phyloP scores from a whole-genome alignment of 345 rosid genomes.

The Lumnitzera racemosa region DNA sequence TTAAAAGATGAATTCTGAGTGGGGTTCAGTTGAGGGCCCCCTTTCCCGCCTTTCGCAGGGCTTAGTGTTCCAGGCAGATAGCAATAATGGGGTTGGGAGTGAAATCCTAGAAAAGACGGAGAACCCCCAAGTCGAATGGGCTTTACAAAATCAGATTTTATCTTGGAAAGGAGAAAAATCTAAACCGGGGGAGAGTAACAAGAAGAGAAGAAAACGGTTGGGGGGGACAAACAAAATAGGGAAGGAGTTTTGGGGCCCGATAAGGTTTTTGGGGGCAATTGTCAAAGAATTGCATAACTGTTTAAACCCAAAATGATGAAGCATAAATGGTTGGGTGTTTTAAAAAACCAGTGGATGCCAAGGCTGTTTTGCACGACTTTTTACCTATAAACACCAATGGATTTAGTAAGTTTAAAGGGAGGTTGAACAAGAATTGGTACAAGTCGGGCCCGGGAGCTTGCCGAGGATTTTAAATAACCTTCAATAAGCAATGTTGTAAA shows the following conservation, averaged over 20 bases:
- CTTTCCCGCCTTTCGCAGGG: slow-evolving; percentile 13
- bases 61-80: slow-evolving; percentile 20
- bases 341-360: slow-evolving; percentile 71
- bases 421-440: slow-evolving; percentile 55
- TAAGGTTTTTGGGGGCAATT: slow-evolving; percentile 36
- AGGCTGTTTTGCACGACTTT: slow-evolving; percentile 66
- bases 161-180: slow-evolving; percentile 19
- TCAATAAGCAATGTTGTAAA: slow-evolving; percentile 78
- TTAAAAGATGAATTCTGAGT: slow-evolving; percentile 39
- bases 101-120: slow-evolving; percentile 24
- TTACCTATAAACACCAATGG: slow-evolving; percentile 80
- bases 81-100: slow-evolving; percentile 15
- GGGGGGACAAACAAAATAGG: slow-evolving; percentile 15
- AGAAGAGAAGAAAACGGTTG: slow-evolving; percentile 41
- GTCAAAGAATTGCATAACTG: slow-evolving; percentile 50
- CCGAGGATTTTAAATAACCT: slow-evolving; percentile 80
- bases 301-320: slow-evolving; percentile 69
- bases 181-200: slow-evolving; percentile 22
- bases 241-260: slow-evolving; percentile 15
- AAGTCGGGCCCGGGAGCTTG: slow-evolving; percentile 67
- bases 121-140: slow-evolving; percentile 22
- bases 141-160: slow-evolving; percentile 16
- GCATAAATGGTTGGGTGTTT: slow-evolving; percentile 90
- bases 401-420: slow-evolving; percentile 72
- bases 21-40: slow-evolving; percentile 37